phyloP scores from a whole-genome alignment of 208 protist species.

The Trichomonas gallinae region DNA sequence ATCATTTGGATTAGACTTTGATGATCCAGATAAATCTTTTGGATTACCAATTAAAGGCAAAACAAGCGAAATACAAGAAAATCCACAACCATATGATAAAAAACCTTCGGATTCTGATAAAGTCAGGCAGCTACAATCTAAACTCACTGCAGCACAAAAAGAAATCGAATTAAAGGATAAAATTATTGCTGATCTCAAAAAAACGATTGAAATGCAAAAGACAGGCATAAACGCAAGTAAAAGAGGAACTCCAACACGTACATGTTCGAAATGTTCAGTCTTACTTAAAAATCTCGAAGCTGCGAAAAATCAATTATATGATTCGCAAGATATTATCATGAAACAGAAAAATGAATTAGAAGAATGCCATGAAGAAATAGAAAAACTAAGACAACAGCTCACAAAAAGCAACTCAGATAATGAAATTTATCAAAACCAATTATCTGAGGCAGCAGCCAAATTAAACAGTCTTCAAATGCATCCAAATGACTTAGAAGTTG shows the following conservation, averaged over 20 bases:
- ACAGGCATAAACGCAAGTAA: background rate
- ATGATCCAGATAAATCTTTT: background rate
- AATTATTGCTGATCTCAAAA: background rate
- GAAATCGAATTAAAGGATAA: background rate
- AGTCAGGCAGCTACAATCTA: background rate
- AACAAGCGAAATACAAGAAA: background rate
- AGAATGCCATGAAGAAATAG: background rate
- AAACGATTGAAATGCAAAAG: background rate
- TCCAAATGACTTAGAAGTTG: background rate
- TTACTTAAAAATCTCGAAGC: background rate
- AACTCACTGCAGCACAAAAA: background rate
- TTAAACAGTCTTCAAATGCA: background rate
- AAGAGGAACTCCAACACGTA: background rate
- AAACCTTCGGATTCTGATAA: background rate
- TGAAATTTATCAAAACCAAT: background rate
- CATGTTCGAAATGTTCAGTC: background rate
- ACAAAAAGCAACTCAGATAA: background rate
- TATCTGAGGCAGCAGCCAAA: background rate
- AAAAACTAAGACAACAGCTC: background rate
- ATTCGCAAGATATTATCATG: background rate
- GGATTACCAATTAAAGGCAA: background rate
- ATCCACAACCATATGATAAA: background rate
- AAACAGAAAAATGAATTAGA: background rate
- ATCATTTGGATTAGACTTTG: background rate
- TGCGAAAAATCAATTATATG: background rate